Conservation (phyloP, 441 rosid genomes). For the Populus hybrid region DNA sequence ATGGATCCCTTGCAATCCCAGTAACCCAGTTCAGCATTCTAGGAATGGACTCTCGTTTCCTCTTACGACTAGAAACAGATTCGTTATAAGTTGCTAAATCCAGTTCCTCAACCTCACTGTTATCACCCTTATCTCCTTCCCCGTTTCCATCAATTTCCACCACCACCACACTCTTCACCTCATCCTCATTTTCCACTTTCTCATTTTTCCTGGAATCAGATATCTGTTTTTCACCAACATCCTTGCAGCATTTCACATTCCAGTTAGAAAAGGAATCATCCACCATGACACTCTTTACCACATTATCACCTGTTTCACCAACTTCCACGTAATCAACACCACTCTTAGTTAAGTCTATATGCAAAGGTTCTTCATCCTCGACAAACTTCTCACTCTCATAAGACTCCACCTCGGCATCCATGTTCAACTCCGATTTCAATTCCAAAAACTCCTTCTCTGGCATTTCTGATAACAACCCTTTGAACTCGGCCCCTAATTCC, state of each 20-base stretch:
- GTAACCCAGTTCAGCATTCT: slow-evolving; percentile 58
- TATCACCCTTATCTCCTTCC: slow-evolving; percentile 19
- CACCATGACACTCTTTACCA: slow-evolving; percentile 15
- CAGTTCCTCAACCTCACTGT: slow-evolving; percentile 10
- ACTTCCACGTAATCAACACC: slow-evolving; percentile 21
- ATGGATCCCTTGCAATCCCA: slow-evolving; percentile 63
- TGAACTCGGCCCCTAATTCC: slow-evolving; percentile 33
- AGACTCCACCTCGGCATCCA: slow-evolving; percentile 13
- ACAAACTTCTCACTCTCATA: slow-evolving; percentile 22
- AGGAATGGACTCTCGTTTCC: slow-evolving; percentile 43
- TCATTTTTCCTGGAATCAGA: slow-evolving; percentile 15
- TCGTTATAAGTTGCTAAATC: slow-evolving; percentile 17
- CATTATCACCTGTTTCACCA: slow-evolving; percentile 22
- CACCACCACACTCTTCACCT: slow-evolving; percentile 25
- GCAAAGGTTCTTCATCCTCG: slow-evolving; percentile 25
- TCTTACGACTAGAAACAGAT: slow-evolving; percentile 31
- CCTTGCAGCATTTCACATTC: slow-evolving; percentile 20
- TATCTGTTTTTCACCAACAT: slow-evolving; percentile 18
- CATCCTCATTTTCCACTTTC: slow-evolving; percentile 20
- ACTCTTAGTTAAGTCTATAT: slow-evolving; percentile 23
- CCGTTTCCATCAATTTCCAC: slow-evolving; percentile 25
- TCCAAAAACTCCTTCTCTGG: slow-evolving; percentile 24
- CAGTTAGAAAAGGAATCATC: slow-evolving; percentile 22
- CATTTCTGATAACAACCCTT: slow-evolving; percentile 27
- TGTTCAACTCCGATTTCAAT: slow-evolving; percentile 18